These are phyloP conservation scores for Echria macrotheca DNA, from an alignment of 495 filamentous ascomycete genomes.

Conservation along the genomic window DNA sequence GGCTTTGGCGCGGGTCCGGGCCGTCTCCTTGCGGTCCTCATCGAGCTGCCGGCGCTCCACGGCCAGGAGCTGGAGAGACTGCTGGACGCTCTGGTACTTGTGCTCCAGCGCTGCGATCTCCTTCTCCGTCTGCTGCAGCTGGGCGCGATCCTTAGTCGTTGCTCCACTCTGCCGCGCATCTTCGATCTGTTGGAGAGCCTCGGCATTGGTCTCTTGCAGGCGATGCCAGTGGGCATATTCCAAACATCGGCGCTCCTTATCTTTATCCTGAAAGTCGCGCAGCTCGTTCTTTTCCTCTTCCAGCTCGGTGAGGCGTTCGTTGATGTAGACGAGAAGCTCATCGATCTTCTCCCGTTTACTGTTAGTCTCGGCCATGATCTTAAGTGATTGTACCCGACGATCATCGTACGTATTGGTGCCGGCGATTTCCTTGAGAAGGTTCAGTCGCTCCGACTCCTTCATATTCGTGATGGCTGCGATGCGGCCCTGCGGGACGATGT, in stretches of 20 bases:
- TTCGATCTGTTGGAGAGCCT: slow-evolving; percentile 77
- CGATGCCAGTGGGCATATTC: slow-evolving; percentile 92
- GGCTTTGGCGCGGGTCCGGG: slow-evolving; percentile 69
- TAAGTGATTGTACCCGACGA: slow-evolving; percentile 78
- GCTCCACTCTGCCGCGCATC: slow-evolving; percentile 73
- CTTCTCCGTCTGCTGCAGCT: slow-evolving; percentile 73
- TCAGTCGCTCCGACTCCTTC: slow-evolving; percentile 88
- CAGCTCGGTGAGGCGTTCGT: slow-evolving; percentile 79
- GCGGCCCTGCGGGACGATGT: slow-evolving; percentile 96
- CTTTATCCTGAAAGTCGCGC: slow-evolving; percentile 86
- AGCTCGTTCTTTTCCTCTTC: slow-evolving; percentile 98
- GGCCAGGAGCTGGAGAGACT: slow-evolving; percentile 77
- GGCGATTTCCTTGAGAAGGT: slow-evolving; percentile 91
- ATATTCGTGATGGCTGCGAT: slow-evolving; percentile 96
- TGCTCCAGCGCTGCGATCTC: slow-evolving; percentile 71
- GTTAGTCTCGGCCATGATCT: slow-evolving; percentile 96
- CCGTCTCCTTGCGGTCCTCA: slow-evolving; percentile 77
- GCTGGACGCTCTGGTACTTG: slow-evolving; percentile 70
- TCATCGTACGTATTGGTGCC: slow-evolving; percentile 97
- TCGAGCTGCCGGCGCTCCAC: slow-evolving; percentile 87
- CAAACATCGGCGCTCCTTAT: slow-evolving; percentile 84
- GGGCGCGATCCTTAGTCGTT: slow-evolving; percentile 72
- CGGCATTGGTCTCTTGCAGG: slow-evolving; percentile 72
- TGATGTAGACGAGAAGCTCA: slow-evolving; percentile 83
- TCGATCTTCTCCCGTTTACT: slow-evolving; percentile 94